phyloP scores from a whole-genome alignment of 805 yeast genomes.

The Starmerella kuoi region DNA sequence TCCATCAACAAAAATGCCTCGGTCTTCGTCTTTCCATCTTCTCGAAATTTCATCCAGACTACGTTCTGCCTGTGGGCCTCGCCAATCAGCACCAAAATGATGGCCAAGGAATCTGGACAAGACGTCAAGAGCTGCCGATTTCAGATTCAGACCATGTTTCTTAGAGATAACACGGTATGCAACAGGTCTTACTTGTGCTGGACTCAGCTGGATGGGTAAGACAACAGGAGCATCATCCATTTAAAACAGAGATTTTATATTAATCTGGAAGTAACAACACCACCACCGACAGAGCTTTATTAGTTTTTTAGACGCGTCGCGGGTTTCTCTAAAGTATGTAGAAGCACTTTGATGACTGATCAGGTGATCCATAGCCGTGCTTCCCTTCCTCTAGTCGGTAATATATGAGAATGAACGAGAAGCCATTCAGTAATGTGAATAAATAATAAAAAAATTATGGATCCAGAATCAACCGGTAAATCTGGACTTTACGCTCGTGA shows the following conservation, averaged over 20 bases:
- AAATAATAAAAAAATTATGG: no score
- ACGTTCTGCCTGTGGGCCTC: constrained; percentile 47
- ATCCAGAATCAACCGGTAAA: no score
- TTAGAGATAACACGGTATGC: constrained; percentile 85
- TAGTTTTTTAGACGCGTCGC: not conserved
- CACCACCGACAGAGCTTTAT: no score
- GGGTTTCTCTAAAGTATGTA: not conserved
- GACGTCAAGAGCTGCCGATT: constrained; percentile 65
- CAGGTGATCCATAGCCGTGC: no score
- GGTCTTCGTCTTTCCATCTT: constrained; percentile 78
- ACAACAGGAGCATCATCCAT: constrained; percentile 29
- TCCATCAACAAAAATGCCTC: constrained; percentile 77
- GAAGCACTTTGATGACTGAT: no score
- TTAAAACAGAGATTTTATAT: not conserved
- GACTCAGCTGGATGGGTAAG: constrained; percentile 65
- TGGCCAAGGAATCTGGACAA: constrained; percentile 67
- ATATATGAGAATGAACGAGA: no score
- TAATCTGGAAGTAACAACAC: no score
- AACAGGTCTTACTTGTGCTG: constrained; percentile 76
- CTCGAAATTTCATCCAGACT: constrained; percentile 68
- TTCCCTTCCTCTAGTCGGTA: no score
- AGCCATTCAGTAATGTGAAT: no score
- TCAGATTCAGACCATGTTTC: constrained; percentile 82
- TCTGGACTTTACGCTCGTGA: no score
- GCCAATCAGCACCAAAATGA: constrained; percentile 79